Evolutionary conservation across 2,329 filamentous ascomycete species (phyloP), one percentile per base, ranked within the genome.

Genomic region (Ploettnerulaceae sp.): DNA sequence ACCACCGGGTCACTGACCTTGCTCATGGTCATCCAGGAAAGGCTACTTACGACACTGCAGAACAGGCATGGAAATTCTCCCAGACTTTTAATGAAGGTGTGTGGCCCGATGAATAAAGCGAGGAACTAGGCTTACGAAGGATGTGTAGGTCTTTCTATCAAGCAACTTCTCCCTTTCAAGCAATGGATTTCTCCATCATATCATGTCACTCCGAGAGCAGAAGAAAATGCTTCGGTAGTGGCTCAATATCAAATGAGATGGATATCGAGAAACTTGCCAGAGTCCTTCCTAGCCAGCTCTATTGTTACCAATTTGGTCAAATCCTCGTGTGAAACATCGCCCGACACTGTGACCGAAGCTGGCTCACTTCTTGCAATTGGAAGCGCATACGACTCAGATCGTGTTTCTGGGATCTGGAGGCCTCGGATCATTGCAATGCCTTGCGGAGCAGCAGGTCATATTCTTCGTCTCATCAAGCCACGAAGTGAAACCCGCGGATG

Each of bases 11-110:
- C 28, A 68, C 66, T 56, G 68, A 74, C 65, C 67, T 78, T 41
- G 67, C 71, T 44, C 73, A 72, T 56, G 77, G 77, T 62, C 73
- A 77, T 57, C 67, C 74, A 48, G 77, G 76, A 49, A 65, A 68
- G 46, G 60, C 72, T 32, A 63, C 64, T 5, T 81, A 79, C 54
- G 56, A 65, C 46, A 51, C 57, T 42, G 54, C 59, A 9, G 58
- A 63, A 41, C 53, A 53, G 11, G 35, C 53, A 49, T 66, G 63
- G 63, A 48, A 11, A 3, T 66, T 65, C 42, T 60, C 62, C n/a
- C 41, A 44, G 22, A 44, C 41, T 14, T 29, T 44, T 6, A 44
- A 22, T 21, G 17, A 21, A 15, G 32, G 41, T 44, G 6, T 20
- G 41, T 26, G 31, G 14, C 14, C 14, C 26, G 3, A 20, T 20